These are phyloP conservation scores for Cercophora sp. DNA, from an alignment of 495 filamentous ascomycete species.

Conservation along the genomic window DNA sequence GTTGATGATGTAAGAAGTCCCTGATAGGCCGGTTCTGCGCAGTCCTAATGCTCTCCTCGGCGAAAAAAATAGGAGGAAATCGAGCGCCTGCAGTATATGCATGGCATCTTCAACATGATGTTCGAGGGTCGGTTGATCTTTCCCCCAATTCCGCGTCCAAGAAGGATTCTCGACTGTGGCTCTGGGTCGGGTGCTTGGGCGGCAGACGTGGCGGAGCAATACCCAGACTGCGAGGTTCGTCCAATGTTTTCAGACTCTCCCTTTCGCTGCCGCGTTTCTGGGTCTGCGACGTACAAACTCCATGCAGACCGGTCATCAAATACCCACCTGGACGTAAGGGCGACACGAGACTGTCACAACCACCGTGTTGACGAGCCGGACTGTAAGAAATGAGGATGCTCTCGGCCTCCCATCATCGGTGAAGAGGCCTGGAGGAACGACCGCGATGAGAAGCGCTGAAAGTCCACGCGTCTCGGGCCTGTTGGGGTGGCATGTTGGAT, in stretches of 20 bases:
- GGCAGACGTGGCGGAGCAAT: conserved; percentile 49
- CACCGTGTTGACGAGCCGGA: too few relatives aligned
- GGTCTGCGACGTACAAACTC: too few relatives aligned
- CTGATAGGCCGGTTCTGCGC: conserved; percentile 13
- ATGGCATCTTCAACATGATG: conserved; percentile 64
- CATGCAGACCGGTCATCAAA: too few relatives aligned
- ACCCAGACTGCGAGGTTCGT: conserved; percentile 72
- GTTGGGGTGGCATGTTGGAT: too few relatives aligned
- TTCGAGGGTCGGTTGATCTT: conserved; percentile 79
- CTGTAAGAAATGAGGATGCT: too few relatives aligned
- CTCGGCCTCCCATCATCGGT: too few relatives aligned
- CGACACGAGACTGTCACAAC: too few relatives aligned
- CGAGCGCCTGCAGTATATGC: conserved; percentile 66
- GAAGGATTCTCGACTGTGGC: conserved; percentile 73
- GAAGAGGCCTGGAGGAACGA: too few relatives aligned
- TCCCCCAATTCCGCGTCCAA: conserved; percentile 61
- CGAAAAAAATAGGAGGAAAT: conserved; percentile 64
- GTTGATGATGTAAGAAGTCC: conserved; percentile 69
- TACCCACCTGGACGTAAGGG: too few relatives aligned
- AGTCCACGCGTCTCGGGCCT: too few relatives aligned
- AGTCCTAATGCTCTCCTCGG: conserved; percentile 11
- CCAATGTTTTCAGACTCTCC: conserved; percentile 2
- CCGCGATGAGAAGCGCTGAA: too few relatives aligned
- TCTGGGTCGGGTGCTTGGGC: conserved; percentile 60
- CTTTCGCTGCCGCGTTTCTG: not conserved